phyloP scores from a whole-genome alignment of 106 monocot genomes.

The Agapanthus africanus region DNA sequence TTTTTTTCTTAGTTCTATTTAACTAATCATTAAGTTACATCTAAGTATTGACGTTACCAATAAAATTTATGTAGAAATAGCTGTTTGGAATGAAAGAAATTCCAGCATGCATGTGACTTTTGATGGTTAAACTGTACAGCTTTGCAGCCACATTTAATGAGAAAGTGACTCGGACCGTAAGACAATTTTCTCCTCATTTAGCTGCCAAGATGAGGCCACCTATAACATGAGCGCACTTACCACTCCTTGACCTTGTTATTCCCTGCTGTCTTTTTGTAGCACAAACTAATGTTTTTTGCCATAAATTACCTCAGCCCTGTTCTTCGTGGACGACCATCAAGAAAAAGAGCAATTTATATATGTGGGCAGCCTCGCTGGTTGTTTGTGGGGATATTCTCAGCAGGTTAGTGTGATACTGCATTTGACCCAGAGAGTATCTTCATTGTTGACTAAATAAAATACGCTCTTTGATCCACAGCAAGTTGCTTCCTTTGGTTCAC shows the following conservation, averaged over 20 bases:
- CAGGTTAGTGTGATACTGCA: too few relatives aligned
- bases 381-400: slow-evolving; percentile 76
- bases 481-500: slow-evolving; percentile 70
- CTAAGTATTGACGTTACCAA: background rate
- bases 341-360: slow-evolving; percentile 83
- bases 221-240: slow-evolving; percentile 46
- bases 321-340: slow-evolving; percentile 74
- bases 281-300: too few relatives aligned
- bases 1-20: too few relatives aligned
- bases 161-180: slow-evolving; percentile 72
- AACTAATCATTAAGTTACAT: too few relatives aligned
- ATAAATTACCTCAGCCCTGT: slow-evolving; percentile 55
- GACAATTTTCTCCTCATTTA: slow-evolving; percentile 80
- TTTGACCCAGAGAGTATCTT: too few relatives aligned
- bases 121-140: too few relatives aligned
- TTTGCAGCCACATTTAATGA: slow-evolving; percentile 90
- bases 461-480: slow-evolving; percentile 23
- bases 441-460: background rate
- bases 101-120: too few relatives aligned
- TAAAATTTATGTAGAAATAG: background rate
- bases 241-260: too few relatives aligned
- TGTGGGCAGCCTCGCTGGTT: slow-evolving; percentile 90
- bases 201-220: slow-evolving; percentile 89
- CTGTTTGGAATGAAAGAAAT: too few relatives aligned
- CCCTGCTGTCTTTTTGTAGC: too few relatives aligned